Evolutionary conservation across 2,329 filamentous ascomycete species (phyloP), one percentile per base, ranked within the genome.

Genomic region (Fusarium tuaranense): DNA sequence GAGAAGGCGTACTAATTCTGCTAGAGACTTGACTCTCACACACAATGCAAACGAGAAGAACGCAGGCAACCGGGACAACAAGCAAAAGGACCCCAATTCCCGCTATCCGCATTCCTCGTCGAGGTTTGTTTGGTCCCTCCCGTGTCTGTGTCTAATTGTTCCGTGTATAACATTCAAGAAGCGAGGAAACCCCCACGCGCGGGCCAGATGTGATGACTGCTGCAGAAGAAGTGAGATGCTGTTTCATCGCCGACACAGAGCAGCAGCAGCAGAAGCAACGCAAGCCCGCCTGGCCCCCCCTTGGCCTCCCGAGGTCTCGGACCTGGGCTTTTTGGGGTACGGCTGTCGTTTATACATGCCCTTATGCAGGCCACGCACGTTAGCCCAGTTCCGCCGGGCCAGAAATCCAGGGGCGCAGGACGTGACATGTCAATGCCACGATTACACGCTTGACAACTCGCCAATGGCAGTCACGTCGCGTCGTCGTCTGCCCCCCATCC

Each of bases 321-420:
- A 60, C 59, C 69, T 72, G 69, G 69, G 58, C 59, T 58, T 55
- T 62, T 55, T 62, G 41, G 63, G 63, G 63, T 46, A 65, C 25
- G 44, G 51, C 61, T 36, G 20, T 65, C 36, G 36, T 64, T 64
- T 62, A 64, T 60, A 61, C 69, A 64, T 60, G 57, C 65, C 32
- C 69, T 65, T 65, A 75, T 75, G 72, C 72, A 75, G 72, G 72
- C 62, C 72, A 64, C 60, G 39, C 48, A 63, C 53, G 53, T 57
- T 53, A 20, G 72, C 60, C 57, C 64, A 65, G 62, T 72, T 53
- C 61, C 22, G 67, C 68, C 36, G 18, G 27, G 39, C 30, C 16
- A 22, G 41, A 22, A 71, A 65, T 66, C 14, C 72, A 75, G 72
- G 72, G 69, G 69, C 48, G 12, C 62, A 62, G 67, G 57, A 3